phyloP scores from a whole-genome alignment of 257 asterid species.

The Cynanchum wilfordii region DNA sequence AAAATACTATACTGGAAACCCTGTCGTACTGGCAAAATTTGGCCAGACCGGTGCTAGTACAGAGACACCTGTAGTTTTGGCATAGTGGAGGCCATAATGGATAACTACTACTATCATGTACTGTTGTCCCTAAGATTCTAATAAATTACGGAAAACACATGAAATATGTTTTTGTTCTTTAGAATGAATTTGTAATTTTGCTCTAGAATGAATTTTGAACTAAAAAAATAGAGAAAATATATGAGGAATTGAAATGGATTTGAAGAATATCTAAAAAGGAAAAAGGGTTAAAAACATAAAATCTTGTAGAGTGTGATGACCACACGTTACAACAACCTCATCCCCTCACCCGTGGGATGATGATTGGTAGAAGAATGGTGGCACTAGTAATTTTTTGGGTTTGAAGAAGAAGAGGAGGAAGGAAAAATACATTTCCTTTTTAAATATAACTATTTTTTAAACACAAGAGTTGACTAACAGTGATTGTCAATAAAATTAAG shows the following conservation, averaged over 20 bases:
- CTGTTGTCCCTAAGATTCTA: background rate
- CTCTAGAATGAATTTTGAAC: background rate
- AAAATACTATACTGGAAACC: slow-evolving; percentile 24
- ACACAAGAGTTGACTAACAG: no score
- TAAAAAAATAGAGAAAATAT: slow-evolving; percentile 13
- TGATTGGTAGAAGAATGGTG: no score
- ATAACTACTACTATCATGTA: background rate
- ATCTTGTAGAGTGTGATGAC: slow-evolving; percentile 49
- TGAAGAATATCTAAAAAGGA: background rate
- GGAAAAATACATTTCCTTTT: no score
- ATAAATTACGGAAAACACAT: background rate
- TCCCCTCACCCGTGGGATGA: slow-evolving; percentile 40
- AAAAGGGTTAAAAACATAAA: background rate
- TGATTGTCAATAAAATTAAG: no score
- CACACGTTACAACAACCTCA: slow-evolving; percentile 76
- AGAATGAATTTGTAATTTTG: slow-evolving; percentile 12
- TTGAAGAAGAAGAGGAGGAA: no score
- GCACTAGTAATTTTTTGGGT: no score
- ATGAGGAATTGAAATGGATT: slow-evolving; percentile 12
- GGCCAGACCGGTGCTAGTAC: slow-evolving; percentile 38
- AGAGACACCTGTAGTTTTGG: slow-evolving; percentile 58
- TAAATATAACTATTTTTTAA: no score
- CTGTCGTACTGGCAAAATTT: slow-evolving; percentile 31
- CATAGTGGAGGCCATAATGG: slow-evolving; percentile 44
- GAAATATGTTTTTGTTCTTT: background rate